Conservation (phyloP, 2,329 filamentous ascomycete genomes). For the Alternaria solani region DNA sequence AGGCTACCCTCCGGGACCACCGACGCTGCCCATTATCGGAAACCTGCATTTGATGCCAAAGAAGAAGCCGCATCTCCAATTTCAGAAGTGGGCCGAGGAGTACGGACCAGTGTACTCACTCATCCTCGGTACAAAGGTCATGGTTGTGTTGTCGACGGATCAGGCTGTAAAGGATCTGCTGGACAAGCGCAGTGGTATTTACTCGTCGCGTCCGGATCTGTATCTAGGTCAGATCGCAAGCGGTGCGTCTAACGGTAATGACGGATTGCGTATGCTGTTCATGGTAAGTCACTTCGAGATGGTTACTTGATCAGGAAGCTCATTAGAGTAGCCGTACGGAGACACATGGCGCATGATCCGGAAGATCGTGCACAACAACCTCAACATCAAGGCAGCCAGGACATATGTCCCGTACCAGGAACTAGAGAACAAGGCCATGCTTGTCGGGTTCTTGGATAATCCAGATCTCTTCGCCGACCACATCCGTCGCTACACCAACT, state of each 20-base stretch:
- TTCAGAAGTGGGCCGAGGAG: constrained; percentile 61
- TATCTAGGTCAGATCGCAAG: constrained; percentile 23
- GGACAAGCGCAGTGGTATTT: constrained; percentile 60
- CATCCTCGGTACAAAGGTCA: constrained; percentile 58
- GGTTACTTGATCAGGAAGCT: neutral
- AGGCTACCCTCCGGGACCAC: constrained; percentile 60
- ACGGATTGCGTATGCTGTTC: constrained; percentile 17
- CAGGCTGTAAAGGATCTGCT: constrained; percentile 61
- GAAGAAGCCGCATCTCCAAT: constrained; percentile 55
- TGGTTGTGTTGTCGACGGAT: constrained; percentile 59
- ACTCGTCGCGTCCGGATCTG: constrained; percentile 56
- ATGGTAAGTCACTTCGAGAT: constrained; percentile 14
- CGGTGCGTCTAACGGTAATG: constrained; percentile 11
- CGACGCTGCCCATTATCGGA: constrained; percentile 60
- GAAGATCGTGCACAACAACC: constrained; percentile 28
- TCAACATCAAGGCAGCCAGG: constrained; percentile 30
- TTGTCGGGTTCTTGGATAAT: constrained; percentile 56
- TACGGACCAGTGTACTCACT: constrained; percentile 63
- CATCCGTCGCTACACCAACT: constrained; percentile 59
- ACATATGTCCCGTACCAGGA: constrained; percentile 61
- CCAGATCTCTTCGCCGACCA: constrained; percentile 56
- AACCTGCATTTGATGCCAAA: constrained; percentile 61
- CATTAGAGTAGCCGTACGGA: constrained; percentile 19
- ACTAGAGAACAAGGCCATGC: constrained; percentile 64
- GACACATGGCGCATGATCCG: constrained; percentile 27